Base-by-base conservation (phyloP, 352 stramenopile species). In the Pythium vanterpoolii region DNA sequence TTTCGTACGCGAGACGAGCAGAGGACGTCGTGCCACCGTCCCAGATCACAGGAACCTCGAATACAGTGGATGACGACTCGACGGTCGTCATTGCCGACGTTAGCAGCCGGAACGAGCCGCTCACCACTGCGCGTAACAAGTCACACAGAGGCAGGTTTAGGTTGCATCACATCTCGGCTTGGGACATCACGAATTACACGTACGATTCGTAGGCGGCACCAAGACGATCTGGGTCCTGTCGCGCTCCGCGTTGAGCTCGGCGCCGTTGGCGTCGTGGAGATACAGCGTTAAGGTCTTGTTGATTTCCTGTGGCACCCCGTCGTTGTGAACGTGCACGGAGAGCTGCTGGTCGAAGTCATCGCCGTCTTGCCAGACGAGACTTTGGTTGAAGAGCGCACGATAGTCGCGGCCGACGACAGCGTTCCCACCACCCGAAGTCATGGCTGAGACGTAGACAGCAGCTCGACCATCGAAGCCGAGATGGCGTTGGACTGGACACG, bases 291-390 rank as follows among this genome's bases (percentile, higher is more conserved):
- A 91, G 6, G 27, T 72, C 56, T 88, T 86, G 27, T 59, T 13
- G 4, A 14, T 50, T 47, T 89, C 77, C 54, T 91, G 75, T 0
- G 81, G 77, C 3, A 52, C 53, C 0, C 68, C 71, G 24, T 91
- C 81, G 36, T 91, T 89, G 24, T 86, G 70, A 4, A 91, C 54
- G 9, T 71, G 70, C 8, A 91, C 36, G 54, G 89, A 88, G 2
- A 91, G 67, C 34, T 81, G 72, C 52, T 83, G 84, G 58, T 91
- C 81, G 8, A 75, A 62, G 52, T 85, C 74, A 38, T 89, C 79
- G 21, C 81, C 76, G 55, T 91, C 79, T 36, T 91, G 76, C 81
- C 81, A 91, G 28, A 87, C 69, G n/a, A 91, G 58, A 65, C 81
- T 91, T 19, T 75, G 54, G 57, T 91, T 91, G 59, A 76, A 87